Base-by-base conservation (phyloP, 805 yeast genomes). In the Barnettozyma populi region DNA sequence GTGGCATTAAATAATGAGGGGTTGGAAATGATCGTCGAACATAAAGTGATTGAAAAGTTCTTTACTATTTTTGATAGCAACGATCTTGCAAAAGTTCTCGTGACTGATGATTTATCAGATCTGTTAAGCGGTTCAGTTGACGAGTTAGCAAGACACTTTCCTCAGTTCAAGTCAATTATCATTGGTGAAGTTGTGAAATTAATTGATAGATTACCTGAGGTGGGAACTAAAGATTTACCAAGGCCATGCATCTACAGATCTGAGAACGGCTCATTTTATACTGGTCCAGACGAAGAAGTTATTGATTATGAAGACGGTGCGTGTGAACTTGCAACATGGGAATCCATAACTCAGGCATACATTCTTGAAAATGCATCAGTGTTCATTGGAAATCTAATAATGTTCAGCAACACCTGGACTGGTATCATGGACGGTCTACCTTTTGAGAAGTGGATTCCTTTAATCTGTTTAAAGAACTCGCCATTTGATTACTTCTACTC, bases 101-200 rank as follows among this genome's bases (percentile, higher is more conserved):
- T 79, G 3, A 67, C 68, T 46, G 72, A 75, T 31, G 86, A 80
- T 44, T 72, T 72, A 56, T 72, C 80, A 2, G 70, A 75, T 13
- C 72, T 73, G 27, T 61, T 87, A 16, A 96, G 95, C 2, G 69
- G 76, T 24, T 73, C 84, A 0, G 73, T 90, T 56, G 96, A 90
- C 60, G 95, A 87, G 55, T 66, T 90, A 42, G 81, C 86, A 2
- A 76, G 96, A 58, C 97, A 90, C 60, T 88, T 86, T 58, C 87
- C 95, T 1, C 79, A 75, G 2, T 69, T 89, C 50, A 80, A 85
- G 43, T 82, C 85, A 0, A 57, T 66, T 0, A 79, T 90, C 20
- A 64, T 78, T 44, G 64, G 70, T 3, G 78, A 79, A 44, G 66
- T 82, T 41, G 65, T 70, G 2, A 54, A 57, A 0, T 53, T 82